A percentile compares a stretch with the other conserved stretches of the same genome.
Conservation (phyloP, 2,329 filamentous ascomycete species). For the Aspergillus caelatus region DNA sequence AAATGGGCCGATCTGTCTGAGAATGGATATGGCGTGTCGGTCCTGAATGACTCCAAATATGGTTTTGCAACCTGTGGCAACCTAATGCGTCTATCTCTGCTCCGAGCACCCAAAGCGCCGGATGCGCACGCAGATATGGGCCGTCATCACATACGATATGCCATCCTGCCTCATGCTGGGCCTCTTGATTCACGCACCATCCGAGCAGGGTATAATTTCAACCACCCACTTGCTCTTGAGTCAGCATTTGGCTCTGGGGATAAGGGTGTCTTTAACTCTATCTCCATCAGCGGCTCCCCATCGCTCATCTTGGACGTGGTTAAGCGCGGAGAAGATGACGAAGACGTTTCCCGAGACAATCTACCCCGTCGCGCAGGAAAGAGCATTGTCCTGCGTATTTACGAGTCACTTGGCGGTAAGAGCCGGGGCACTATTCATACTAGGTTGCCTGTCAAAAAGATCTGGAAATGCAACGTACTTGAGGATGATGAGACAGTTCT, state of each 20-base stretch:
- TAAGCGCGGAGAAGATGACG: conserved; percentile 90
- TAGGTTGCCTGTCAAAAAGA: conserved; percentile 71
- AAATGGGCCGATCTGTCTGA: conserved; percentile 92
- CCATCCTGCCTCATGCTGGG: conserved; percentile 82
- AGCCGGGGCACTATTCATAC: conserved; percentile 71
- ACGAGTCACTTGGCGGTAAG: conserved; percentile 84
- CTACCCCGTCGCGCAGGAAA: conserved; percentile 69
- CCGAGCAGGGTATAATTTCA: conserved; percentile 85
- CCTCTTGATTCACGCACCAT: conserved; percentile 72
- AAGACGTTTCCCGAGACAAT: conserved; percentile 63
- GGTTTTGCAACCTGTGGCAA: conserved; percentile 90
- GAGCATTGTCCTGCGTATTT: conserved; percentile 82
- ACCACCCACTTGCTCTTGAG: conserved; percentile 71
- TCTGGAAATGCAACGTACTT: conserved; percentile 80
- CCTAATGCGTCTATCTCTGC: conserved; percentile 83
- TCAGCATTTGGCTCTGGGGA: conserved; percentile 33
- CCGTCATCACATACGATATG: conserved; percentile 82
- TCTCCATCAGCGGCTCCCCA: conserved; percentile 67
- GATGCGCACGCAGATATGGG: conserved; percentile 96
- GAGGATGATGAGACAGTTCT: conserved; percentile 81
- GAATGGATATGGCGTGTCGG: conserved; percentile 83
- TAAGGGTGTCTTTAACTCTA: conserved; percentile 50
- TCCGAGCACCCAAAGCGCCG: conserved; percentile 87
- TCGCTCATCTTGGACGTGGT: conserved; percentile 83
- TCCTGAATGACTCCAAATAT: conserved; percentile 95